Conservation (phyloP, 2,329 filamentous ascomycete genomes). For the Diaporthe citrichinensis region DNA sequence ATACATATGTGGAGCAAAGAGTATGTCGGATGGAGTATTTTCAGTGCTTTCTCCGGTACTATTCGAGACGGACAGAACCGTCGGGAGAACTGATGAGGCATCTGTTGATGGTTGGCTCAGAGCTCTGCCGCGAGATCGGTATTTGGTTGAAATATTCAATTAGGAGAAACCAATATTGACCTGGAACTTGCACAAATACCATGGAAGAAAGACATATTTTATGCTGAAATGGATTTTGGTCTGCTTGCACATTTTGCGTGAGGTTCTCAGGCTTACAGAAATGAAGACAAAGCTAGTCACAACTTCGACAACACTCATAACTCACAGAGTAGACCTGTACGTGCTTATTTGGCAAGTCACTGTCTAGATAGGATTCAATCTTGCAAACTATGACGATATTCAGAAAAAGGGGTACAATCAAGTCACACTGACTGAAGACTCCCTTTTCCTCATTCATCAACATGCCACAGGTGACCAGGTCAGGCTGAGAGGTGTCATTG, state of each 20-base stretch:
- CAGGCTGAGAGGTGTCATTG: background rate
- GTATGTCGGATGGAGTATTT: background rate
- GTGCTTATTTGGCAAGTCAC: background rate
- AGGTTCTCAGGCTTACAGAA: background rate
- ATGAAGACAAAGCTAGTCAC: background rate
- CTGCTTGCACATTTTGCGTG: background rate
- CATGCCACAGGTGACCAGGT: background rate
- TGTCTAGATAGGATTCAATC: background rate
- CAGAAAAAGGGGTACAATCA: no score
- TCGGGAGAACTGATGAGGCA: background rate
- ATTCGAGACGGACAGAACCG: background rate
- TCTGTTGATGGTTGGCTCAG: background rate
- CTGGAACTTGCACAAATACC: no score
- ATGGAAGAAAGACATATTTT: background rate
- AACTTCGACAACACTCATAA: background rate
- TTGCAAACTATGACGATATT: background rate
- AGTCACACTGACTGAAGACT: background rate
- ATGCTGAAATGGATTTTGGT: background rate
- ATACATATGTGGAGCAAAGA: background rate
- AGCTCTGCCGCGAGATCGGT: background rate
- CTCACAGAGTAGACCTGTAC: background rate
- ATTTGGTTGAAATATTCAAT: background rate
- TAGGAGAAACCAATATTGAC: background rate
- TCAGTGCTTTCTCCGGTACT: background rate
- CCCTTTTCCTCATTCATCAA: background rate